A percentile compares a stretch with the other conserved stretches of the same genome.
These are phyloP conservation scores for Globisporangium emineosum DNA, from an alignment of 352 stramenopile genomes.

Conservation along the genomic window DNA sequence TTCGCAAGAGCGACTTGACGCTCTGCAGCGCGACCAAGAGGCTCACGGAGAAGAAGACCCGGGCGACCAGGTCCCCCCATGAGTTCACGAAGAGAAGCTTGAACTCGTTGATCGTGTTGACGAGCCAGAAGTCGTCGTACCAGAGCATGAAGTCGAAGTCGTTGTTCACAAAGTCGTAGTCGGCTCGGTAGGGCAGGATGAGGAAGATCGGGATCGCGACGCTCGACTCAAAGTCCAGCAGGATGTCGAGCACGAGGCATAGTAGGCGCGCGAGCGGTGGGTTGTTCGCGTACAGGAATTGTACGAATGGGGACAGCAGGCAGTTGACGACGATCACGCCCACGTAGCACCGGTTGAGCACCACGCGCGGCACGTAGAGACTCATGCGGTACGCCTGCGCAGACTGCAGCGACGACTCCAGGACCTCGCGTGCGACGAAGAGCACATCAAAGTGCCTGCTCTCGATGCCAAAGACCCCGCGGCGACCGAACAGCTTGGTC, in stretches of 20 bases:
- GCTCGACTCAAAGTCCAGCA: slow-evolving; percentile 20
- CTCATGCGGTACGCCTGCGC: slow-evolving; percentile 29
- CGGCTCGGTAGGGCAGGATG: slow-evolving; percentile 7
- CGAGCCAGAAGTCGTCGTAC: slow-evolving; percentile 27
- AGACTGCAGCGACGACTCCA: slow-evolving; percentile 26
- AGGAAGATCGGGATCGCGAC: slow-evolving; percentile 19
- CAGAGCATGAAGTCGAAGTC: slow-evolving; percentile 15
- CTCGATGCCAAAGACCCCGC: slow-evolving; percentile 22
- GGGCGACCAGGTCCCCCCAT: slow-evolving; percentile 28
- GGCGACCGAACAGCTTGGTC: slow-evolving; percentile 4
- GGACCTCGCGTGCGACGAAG: slow-evolving; percentile 21
- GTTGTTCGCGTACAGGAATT: neutral
- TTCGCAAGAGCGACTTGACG: slow-evolving; percentile 28
- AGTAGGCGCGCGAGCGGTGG: slow-evolving; percentile 14
- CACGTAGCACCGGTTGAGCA: slow-evolving; percentile 21
- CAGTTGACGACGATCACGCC: slow-evolving; percentile 23
- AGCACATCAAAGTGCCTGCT: slow-evolving; percentile 22
- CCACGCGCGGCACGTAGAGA: slow-evolving; percentile 8
- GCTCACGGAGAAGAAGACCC: slow-evolving; percentile 35
- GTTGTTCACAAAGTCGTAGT: slow-evolving; percentile 5
- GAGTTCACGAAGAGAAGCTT: slow-evolving; percentile 29
- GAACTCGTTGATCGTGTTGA: slow-evolving; percentile 25
- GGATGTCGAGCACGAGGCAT: slow-evolving; percentile 17
- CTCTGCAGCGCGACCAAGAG: slow-evolving; percentile 29
- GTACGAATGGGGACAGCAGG: slow-evolving; percentile 12